Conservation (phyloP, 2,329 filamentous ascomycete genomes). For the Plectosphaerella cucumerina region DNA sequence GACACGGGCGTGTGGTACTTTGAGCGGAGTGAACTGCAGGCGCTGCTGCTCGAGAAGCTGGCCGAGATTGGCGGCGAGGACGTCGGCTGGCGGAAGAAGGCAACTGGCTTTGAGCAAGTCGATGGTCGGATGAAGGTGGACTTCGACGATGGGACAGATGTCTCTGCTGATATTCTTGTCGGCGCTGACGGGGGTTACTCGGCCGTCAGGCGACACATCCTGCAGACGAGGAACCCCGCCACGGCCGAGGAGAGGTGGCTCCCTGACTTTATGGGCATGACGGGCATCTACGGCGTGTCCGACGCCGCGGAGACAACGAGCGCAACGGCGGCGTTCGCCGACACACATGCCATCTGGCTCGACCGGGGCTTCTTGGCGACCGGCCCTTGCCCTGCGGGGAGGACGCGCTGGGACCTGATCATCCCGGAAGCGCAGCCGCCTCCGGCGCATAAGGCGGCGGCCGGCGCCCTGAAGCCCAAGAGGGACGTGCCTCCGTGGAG, state of each 20-base stretch:
- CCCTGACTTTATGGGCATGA: slow-evolving; percentile 16
- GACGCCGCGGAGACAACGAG: neutral
- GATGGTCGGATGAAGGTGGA: neutral
- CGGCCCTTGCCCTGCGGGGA: slow-evolving; percentile 11
- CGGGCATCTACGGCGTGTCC: slow-evolving; percentile 18
- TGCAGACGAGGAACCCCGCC: slow-evolving; percentile 8
- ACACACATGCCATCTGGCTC: slow-evolving; percentile 13
- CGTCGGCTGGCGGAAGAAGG: slow-evolving; percentile 14
- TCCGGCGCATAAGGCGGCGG: neutral
- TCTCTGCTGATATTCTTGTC: slow-evolving; percentile 14
- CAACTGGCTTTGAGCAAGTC: slow-evolving; percentile 1
- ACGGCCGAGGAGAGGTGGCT: slow-evolving; percentile 15
- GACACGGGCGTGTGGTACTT: slow-evolving; percentile 15
- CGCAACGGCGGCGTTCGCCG: slow-evolving; percentile 8
- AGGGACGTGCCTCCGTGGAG: neutral
- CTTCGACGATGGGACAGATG: slow-evolving; percentile 5
- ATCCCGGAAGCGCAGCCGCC: slow-evolving; percentile 14
- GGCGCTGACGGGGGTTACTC: slow-evolving; percentile 18
- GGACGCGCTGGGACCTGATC: slow-evolving; percentile 19
- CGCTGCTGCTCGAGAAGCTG: slow-evolving; percentile 13
- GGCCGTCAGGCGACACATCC: slow-evolving; percentile 13
- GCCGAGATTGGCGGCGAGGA: slow-evolving; percentile 11
- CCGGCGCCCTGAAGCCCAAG: neutral
- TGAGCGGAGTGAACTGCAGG: slow-evolving; percentile 14
- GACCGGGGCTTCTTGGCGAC: slow-evolving; percentile 14